Evolutionary conservation across 2,329 filamentous ascomycete genomes (phyloP).

Genomic region (Arthroderma sp.): DNA sequence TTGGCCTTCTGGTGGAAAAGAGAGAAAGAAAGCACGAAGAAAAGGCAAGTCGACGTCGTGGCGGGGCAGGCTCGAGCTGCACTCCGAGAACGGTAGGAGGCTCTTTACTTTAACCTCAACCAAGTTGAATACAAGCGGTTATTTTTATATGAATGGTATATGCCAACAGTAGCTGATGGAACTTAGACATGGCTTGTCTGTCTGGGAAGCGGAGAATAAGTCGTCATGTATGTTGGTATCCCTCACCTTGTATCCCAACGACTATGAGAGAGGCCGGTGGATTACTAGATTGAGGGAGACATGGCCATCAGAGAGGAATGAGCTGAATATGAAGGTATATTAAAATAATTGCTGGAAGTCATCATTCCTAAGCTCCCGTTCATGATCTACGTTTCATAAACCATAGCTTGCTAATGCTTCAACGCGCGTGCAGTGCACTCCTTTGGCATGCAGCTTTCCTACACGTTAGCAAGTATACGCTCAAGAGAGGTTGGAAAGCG

Average conservation of each 20-base stretch:
- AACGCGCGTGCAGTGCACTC: constrained; percentile 48
- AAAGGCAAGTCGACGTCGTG: neutral
- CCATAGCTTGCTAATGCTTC: constrained; percentile 21
- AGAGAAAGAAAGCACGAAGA: constrained; percentile 1
- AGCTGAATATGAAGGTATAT: no score
- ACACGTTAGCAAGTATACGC: neutral
- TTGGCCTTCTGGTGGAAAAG: neutral
- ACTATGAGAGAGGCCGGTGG: constrained; percentile 41
- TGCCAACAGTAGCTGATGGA: constrained; percentile 5
- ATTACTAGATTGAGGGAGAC: constrained; percentile 60
- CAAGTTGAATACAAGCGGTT: neutral
- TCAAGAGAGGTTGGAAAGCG: constrained; percentile 3
- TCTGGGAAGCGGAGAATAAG: constrained; percentile 26
- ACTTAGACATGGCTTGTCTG: neutral
- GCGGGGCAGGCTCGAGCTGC: no score
- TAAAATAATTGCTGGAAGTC: no score
- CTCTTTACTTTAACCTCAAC: neutral
- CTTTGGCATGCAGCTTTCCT: constrained; percentile 55
- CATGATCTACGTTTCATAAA: no score
- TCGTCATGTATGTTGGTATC: constrained; percentile 35
- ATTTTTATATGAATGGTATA: neutral
- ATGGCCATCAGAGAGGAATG: neutral
- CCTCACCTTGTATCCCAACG: constrained; percentile 58
- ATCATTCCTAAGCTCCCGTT: no score
- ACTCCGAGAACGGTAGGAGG: neutral